Base-by-base conservation (phyloP, 257 asterid species). In the Lavandula angustifolia region DNA sequence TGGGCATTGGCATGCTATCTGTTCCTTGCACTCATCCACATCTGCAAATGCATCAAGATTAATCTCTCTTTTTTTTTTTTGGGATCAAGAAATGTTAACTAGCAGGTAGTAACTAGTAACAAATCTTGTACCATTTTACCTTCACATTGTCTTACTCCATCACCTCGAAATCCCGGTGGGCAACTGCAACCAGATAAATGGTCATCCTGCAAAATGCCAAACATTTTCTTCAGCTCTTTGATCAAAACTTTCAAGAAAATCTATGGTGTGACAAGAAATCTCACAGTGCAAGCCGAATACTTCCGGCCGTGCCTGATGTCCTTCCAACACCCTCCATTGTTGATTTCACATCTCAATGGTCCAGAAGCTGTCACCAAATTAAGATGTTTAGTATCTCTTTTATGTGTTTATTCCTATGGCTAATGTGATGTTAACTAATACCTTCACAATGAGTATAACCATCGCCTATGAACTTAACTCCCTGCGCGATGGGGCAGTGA, bases 401-500 rank as follows among this genome's bases (percentile, higher is more conserved):
- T 1, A 3, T 10, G 6, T 3, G 3, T 5, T 9, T 40, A 4
- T 40, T 9, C 3, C 46, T 40, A 2, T 7, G 5, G 7, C 32
- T 48, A 1, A 3, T 44, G 12, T 44, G 46, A n/a, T 12, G 9
- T n/a, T 35, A 40, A 34, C 5, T 5, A 6, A 41, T 82, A 89
- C 99, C 97, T 87, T 89, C 85, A 68, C 99, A 92, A 10, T 81
- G 86, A 59, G 89, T 83, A 73, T 94, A 94, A 64, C 99, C 99
- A 81, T 94, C 97, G 34, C 99, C 99, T 9, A 72, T 59, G 62
- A 94, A 94, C 68, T 80, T 77, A 40, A 90, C 85, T 40, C 97
- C 99, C 70, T 86, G 92, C 70, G 87, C 92, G 14, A 76, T 71
- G 18, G 99, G 99, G 79, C 97, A 92, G 54, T 86, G 86, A 29